These are phyloP conservation scores for Eimeria falciformis DNA, from an alignment of 169 alveolate species.

Conservation along the genomic window DNA sequence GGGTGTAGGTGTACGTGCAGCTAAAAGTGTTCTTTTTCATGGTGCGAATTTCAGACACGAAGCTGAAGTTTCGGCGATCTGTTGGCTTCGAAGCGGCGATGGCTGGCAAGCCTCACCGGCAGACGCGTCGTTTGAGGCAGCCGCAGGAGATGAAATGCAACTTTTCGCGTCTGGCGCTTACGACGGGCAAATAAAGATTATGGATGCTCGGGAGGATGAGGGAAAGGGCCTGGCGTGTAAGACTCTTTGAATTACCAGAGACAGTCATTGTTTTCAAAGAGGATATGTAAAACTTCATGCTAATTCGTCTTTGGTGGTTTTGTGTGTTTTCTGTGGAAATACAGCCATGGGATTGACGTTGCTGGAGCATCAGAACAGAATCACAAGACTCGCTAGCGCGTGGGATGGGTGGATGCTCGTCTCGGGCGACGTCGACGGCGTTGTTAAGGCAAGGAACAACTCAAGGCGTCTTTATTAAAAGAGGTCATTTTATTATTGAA, in stretches of 20 bases:
- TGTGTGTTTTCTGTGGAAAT: neutral
- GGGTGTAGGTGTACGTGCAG: no score
- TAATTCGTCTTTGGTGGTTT: neutral
- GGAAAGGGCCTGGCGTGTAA: conserved; percentile 47
- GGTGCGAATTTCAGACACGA: conserved; percentile 39
- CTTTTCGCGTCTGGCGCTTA: conserved; percentile 76
- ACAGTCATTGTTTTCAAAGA: no score
- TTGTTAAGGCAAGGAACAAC: conserved; percentile 59
- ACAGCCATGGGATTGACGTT: conserved; percentile 72
- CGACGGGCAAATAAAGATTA: conserved; percentile 69
- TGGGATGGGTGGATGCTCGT: conserved; percentile 72
- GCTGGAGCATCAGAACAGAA: conserved; percentile 73
- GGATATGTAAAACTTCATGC: neutral
- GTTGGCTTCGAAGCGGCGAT: conserved; percentile 75
- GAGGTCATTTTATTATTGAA: no score
- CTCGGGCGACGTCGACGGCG: conserved; percentile 76
- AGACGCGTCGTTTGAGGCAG: conserved; percentile 1
- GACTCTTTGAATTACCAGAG: no score
- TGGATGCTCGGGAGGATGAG: conserved; percentile 70
- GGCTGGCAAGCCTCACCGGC: neutral
- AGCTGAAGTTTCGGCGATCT: conserved; percentile 76
- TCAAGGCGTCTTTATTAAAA: neutral
- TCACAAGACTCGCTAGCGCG: conserved; percentile 71
- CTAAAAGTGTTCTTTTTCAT: no score
- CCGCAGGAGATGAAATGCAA: conserved; percentile 32